Base-by-base conservation (phyloP, 169 alveolate genomes). In the Plasmodium sp. region DNA sequence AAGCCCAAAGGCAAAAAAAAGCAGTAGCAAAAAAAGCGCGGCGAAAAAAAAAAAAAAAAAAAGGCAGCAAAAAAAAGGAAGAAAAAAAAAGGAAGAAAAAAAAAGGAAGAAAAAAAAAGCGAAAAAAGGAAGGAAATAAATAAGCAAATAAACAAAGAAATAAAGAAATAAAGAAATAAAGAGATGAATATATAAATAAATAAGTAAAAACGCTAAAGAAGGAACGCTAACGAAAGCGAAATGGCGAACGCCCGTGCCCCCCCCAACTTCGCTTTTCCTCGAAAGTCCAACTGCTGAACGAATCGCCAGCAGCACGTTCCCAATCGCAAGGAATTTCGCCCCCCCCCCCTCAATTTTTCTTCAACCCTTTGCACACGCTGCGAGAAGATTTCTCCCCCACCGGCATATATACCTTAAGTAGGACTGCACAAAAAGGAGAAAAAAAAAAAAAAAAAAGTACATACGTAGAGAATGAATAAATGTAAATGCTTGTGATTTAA, bases 361-460 rank as follows among this genome's bases (percentile, higher is more conserved):
- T 67, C 77, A 31, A 36, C 14, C 9, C 39, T 31, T 67, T 67
- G 39, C 77, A 67, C 77, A 22, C 77, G 43, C 77, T n/a, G 41
- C 2, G 77, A 5, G 41, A 31, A 67, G 4, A 27, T 67, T 67
- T 67, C 77, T 67, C 77, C 77, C 77, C 77, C 77, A 7, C 12
- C n/a, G 77, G 39, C 22, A 27, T 27, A 27, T 67, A 67, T 67
- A 67, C 39, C 77, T 18, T 67, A 67, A 67, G 77, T 67, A 67
- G 18, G 18, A 62, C 62, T 41, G 80, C 90, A 36, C 71, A 82
- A 72, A 82, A 51, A 82, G 72, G 72, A 81, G 43, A 82, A 81
- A 56, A 82, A 81, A n/a, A 45, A 54, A 82, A 82, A 81, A 81
- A 48, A 81, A 81, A 81, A 81, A 18, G 18, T 67, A 67, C 77